phyloP scores from a whole-genome alignment of 495 filamentous ascomycete genomes.

The Lophium mytilinum region DNA sequence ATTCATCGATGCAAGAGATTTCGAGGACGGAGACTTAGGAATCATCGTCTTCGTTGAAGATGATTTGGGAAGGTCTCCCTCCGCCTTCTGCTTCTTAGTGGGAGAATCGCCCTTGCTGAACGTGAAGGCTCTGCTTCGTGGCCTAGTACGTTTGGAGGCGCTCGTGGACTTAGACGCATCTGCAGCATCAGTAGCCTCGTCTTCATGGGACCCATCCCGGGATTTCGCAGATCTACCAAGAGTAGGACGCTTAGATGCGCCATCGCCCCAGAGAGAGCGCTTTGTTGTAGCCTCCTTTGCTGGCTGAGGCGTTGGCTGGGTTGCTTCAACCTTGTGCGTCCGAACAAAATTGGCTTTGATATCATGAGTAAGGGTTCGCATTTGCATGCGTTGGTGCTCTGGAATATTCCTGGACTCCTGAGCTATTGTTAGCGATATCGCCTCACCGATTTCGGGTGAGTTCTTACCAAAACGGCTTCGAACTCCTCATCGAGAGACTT shows the following conservation, averaged over 20 bases:
- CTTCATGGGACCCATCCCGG: conserved; percentile 6
- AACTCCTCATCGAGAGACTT: conserved; percentile 47
- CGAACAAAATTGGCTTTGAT: conserved; percentile 94
- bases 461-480: conserved; percentile 51
- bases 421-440: conserved; percentile 3
- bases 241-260: conserved; percentile 38
- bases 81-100: conserved; percentile 52
- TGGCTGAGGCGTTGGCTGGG: conserved; percentile 26
- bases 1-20: conserved; percentile 41
- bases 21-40: conserved; percentile 40
- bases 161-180: conserved; percentile 3
- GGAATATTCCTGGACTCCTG: conserved; percentile 80
- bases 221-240: conserved; percentile 9
- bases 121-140: conserved; percentile 70
- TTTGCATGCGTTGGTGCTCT: conserved; percentile 84
- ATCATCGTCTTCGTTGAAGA: conserved; percentile 37
- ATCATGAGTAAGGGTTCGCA: conserved; percentile 77
- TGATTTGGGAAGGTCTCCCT: conserved; percentile 34
- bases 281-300: conserved; percentile 7
- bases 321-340: conserved; percentile 66
- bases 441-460: not conserved
- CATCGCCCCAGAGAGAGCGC: conserved; percentile 25
- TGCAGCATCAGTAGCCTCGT: not conserved
- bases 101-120: conserved; percentile 55
- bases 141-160: conserved; percentile 37